Evolutionary conservation across 768 basidiomycete species (phyloP).

Genomic region (Lenzites betulinus): DNA sequence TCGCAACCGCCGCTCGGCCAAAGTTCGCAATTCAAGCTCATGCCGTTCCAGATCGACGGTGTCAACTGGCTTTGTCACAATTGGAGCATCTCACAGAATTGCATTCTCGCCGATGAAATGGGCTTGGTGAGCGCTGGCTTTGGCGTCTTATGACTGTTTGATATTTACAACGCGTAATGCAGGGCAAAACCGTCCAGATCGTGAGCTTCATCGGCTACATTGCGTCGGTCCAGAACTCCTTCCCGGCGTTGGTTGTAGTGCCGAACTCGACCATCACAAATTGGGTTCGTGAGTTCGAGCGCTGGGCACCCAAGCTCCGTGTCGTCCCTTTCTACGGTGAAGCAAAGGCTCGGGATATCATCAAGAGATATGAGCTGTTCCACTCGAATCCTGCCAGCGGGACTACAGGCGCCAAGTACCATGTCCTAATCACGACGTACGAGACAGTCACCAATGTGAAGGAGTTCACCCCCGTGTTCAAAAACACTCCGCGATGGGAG

Average conservation of each 20-base stretch:
- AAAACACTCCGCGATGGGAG: constrained; percentile 87
- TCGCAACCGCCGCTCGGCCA: constrained; percentile 72
- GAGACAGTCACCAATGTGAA: constrained; percentile 72
- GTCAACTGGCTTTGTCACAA: constrained; percentile 86
- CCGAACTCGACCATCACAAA: constrained; percentile 96
- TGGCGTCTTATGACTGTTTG: background rate
- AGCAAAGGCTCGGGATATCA: constrained; percentile 73
- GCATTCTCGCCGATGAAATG: constrained; percentile 98
- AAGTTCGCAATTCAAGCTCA: constrained; percentile 59
- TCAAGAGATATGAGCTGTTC: constrained; percentile 80
- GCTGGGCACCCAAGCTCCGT: constrained; percentile 73
- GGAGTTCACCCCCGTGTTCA: constrained; percentile 79
- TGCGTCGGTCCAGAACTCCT: constrained; percentile 54
- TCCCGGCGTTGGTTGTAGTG: constrained; percentile 87
- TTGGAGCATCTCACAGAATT: constrained; percentile 85
- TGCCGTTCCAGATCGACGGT: constrained; percentile 88
- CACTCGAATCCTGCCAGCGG: constrained; percentile 46
- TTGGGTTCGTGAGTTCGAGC: constrained; percentile 93
- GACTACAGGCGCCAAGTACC: constrained; percentile 65
- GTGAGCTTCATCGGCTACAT: constrained; percentile 78
- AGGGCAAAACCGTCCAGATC: constrained; percentile 95
- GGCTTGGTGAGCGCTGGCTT: constrained; percentile 58
- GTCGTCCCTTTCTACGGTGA: constrained; percentile 91
- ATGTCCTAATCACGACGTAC: constrained; percentile 93
- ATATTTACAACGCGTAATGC: background rate